Conservation (phyloP, 345 rosid species). For the Citrus australasica region DNA sequence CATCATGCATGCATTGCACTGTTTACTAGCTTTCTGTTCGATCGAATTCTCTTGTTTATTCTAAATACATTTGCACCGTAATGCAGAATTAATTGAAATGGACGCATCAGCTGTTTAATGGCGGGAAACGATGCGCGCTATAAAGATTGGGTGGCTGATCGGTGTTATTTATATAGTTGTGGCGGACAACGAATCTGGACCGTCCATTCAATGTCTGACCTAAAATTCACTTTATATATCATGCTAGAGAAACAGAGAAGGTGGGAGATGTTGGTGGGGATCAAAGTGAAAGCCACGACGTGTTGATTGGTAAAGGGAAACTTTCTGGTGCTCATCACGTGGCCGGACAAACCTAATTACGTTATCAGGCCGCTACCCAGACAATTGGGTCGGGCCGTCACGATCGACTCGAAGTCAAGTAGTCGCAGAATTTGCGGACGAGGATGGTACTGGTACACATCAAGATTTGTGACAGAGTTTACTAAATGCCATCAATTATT, state of each 20-base stretch:
- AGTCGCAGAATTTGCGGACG: background rate
- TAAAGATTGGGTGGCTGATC: background rate
- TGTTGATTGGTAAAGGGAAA: background rate
- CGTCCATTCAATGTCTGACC: background rate
- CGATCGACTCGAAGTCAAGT: too few relatives aligned
- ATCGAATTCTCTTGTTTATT: background rate
- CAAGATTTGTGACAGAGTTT: background rate
- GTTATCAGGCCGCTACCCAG: background rate
- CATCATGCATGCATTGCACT: too few relatives aligned
- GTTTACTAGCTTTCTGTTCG: too few relatives aligned
- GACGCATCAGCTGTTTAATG: background rate
- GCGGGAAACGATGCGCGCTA: background rate
- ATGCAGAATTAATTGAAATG: background rate
- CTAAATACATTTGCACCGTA: background rate
- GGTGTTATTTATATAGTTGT: background rate
- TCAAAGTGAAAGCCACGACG: background rate
- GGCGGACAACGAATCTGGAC: slow-evolving; percentile 3
- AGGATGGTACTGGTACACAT: background rate
- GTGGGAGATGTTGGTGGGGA: background rate
- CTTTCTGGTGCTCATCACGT: background rate
- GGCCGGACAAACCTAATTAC: background rate
- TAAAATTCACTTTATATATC: background rate
- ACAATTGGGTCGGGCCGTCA: background rate
- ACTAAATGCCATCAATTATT: too few relatives aligned
- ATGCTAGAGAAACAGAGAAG: background rate